These are phyloP conservation scores for Rhizoctonia solani DNA, from an alignment of 1,284 basidiomycete genomes.

Conservation along the genomic window DNA sequence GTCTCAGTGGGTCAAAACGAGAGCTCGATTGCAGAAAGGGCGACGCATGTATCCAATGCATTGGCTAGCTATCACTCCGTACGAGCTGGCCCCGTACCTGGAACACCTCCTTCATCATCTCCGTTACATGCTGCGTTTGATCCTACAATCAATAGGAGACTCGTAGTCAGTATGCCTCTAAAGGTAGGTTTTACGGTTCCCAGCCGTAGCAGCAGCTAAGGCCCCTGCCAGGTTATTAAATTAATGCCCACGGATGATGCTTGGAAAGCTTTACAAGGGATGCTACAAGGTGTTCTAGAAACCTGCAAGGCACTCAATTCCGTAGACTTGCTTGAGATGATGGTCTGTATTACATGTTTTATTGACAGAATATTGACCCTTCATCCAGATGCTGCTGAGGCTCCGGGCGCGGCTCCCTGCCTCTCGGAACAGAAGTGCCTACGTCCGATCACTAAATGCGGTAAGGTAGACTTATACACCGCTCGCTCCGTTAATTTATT, in stretches of 20 bases:
- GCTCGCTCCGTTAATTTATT: not conserved
- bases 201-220: not conserved
- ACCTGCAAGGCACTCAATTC: constrained; percentile 19
- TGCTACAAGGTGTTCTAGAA: constrained; percentile 35
- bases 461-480: not conserved
- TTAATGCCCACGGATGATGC: constrained; percentile 34
- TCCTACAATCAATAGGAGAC: constrained; percentile 65
- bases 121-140: constrained; percentile 65
- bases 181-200: constrained; percentile 52
- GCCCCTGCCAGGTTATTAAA: constrained; percentile 22
- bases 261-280: constrained; percentile 34
- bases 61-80: constrained; percentile 24
- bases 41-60: constrained; percentile 12
- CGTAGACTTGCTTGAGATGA: constrained; percentile 14
- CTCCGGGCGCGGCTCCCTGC: constrained; percentile 2
- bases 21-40: not conserved
- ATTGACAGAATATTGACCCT: not conserved
- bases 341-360: not conserved
- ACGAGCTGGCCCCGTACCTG: constrained; percentile 43
- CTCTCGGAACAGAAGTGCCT: constrained; percentile 22
- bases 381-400: constrained; percentile 19
- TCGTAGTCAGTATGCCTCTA: constrained; percentile 78
- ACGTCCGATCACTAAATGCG: constrained; percentile 26
- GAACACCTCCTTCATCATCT: constrained; percentile 52
- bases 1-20: not conserved